These are phyloP conservation scores for Solanum rostratum DNA, from an alignment of 257 asterid genomes.

Conservation along the genomic window DNA sequence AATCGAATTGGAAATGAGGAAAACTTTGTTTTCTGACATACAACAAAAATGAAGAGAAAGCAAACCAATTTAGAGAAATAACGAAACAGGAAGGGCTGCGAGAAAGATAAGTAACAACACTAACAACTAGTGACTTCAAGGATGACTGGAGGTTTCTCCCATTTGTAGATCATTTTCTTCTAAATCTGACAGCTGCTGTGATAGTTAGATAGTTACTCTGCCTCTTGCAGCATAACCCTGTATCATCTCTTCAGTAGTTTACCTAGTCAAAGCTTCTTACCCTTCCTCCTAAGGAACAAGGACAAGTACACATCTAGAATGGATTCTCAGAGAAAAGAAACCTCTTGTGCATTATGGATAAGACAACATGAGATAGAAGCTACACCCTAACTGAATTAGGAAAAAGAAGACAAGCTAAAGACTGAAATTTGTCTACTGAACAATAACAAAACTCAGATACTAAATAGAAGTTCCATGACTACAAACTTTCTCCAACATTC, in stretches of 20 bases:
- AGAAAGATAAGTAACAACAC: neutral
- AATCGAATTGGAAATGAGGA: neutral
- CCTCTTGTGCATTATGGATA: neutral
- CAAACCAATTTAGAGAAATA: neutral
- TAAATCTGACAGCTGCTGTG: neutral
- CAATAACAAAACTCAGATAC: neutral
- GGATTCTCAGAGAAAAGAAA: neutral
- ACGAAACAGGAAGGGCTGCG: neutral
- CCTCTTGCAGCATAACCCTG: neutral
- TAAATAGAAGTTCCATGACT: neutral
- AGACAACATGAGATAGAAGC: neutral
- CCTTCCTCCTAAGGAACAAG: neutral
- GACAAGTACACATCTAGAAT: neutral
- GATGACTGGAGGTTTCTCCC: neutral
- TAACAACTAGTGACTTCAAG: neutral
- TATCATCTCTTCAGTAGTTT: neutral
- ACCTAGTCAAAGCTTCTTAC: neutral
- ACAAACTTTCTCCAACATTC: neutral
- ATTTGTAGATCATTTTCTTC: neutral
- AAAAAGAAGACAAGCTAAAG: neutral
- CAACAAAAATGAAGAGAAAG: neutral
- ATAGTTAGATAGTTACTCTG: neutral
- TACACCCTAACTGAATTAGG: neutral
- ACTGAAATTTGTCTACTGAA: neutral
- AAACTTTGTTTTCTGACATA: neutral